Evolutionary conservation across 441 rosid genomes (phyloP).

Genomic region (Pelargonium fulgidum): DNA sequence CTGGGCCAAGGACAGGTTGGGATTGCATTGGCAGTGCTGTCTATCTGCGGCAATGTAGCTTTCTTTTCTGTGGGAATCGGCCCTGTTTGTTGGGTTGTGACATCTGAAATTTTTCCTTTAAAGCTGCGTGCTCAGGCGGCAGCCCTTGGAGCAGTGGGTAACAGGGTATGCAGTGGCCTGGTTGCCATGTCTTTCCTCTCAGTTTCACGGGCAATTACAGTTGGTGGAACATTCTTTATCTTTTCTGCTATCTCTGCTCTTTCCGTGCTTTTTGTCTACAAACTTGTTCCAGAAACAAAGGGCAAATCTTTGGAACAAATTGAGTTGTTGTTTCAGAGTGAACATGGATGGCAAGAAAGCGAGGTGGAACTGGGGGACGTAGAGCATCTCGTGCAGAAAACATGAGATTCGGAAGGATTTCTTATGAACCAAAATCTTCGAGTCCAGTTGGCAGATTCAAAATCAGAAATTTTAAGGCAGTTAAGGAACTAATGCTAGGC

Average conservation of each 20-base stretch:
- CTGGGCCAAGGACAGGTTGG: neutral
- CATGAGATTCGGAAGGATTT: slow-evolving; percentile 1
- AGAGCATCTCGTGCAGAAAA: slow-evolving; percentile 23
- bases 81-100: neutral
- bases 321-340: slow-evolving; percentile 27
- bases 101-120: slow-evolving; percentile 1
- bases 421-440: no score
- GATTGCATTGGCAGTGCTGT: neutral
- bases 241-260: neutral
- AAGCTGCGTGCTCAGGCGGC: slow-evolving; percentile 6
- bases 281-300: slow-evolving; percentile 1
- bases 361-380: slow-evolving; percentile 33
- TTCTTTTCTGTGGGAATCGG: slow-evolving; percentile 1
- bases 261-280: neutral
- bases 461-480: no score
- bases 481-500: no score
- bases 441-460: no score
- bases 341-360: slow-evolving; percentile 15
- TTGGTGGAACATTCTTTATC: neutral
- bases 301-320: slow-evolving; percentile 2
- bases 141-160: neutral
- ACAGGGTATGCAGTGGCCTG: slow-evolving; percentile 2
- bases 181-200: slow-evolving; percentile 8
- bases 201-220: neutral
- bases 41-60: neutral